Percentiles rank a stretch among this genome's conserved stretches.
phyloP scores from a whole-genome alignment of 768 basidiomycete species.

The Suillus cothurnatus region DNA sequence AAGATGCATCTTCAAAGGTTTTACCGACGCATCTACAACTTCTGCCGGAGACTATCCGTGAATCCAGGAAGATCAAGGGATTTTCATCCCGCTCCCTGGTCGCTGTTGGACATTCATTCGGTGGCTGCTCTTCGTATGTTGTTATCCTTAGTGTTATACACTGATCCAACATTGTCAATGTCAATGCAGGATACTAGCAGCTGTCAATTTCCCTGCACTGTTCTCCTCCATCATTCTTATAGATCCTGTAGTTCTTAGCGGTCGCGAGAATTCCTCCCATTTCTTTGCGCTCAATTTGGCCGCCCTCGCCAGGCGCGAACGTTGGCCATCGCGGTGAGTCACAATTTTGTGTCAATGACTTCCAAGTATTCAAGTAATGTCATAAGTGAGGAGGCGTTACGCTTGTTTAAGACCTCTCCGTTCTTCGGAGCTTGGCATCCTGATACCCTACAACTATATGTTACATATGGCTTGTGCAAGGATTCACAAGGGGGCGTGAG shows the following conservation, averaged over 20 bases:
- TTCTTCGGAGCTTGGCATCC: slow-evolving; percentile 79
- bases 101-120: slow-evolving; percentile 82
- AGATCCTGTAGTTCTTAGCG: slow-evolving; percentile 68
- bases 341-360: neutral
- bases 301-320: slow-evolving; percentile 55
- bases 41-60: slow-evolving; percentile 44
- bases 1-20: slow-evolving; percentile 26
- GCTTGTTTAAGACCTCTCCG: slow-evolving; percentile 48
- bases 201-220: slow-evolving; percentile 60
- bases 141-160: neutral
- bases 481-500: slow-evolving; percentile 40
- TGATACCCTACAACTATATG: slow-evolving; percentile 57
- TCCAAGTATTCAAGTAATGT: neutral
- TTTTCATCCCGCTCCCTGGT: slow-evolving; percentile 58
- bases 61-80: slow-evolving; percentile 46
- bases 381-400: slow-evolving; percentile 60
- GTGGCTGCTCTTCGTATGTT: slow-evolving; percentile 75
- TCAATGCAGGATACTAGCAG: slow-evolving; percentile 58
- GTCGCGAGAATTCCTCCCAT: slow-evolving; percentile 5
- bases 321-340: slow-evolving; percentile 63
- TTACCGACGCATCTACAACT: slow-evolving; percentile 59
- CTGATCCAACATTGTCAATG: slow-evolving; percentile 4
- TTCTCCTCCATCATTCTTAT: slow-evolving; percentile 75
- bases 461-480: slow-evolving; percentile 54
- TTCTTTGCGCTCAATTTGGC: slow-evolving; percentile 18